phyloP scores from a whole-genome alignment of 768 basidiomycete species.

The Collybiopsis confluens region DNA sequence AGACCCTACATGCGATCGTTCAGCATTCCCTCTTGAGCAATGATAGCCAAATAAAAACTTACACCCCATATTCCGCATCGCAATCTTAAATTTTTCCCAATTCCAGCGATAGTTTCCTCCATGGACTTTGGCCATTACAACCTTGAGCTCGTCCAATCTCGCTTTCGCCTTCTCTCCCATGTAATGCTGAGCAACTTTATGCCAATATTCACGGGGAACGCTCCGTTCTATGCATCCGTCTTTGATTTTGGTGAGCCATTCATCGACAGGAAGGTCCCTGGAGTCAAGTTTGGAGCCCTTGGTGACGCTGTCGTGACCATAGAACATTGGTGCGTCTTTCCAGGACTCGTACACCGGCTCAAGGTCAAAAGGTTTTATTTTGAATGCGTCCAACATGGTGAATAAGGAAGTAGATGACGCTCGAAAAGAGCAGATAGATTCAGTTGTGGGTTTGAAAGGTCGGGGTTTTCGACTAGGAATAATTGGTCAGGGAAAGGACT shows the following conservation, averaged over 20 bases:
- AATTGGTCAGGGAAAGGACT: no score
- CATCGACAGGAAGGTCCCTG: slow-evolving; percentile 59
- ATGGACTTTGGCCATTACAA: slow-evolving; percentile 68
- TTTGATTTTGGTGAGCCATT: slow-evolving; percentile 71
- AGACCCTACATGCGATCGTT: slow-evolving; percentile 44
- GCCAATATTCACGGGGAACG: slow-evolving; percentile 78
- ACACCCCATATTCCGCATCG: slow-evolving; percentile 82
- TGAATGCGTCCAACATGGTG: slow-evolving; percentile 69
- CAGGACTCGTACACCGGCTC: slow-evolving; percentile 63
- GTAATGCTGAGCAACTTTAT: slow-evolving; percentile 75
- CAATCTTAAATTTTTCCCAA: slow-evolving; percentile 79
- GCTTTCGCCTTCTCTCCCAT: slow-evolving; percentile 67
- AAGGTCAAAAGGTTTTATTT: slow-evolving; percentile 73
- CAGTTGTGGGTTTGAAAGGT: no score
- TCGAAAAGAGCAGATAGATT: no score
- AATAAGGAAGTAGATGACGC: background rate
- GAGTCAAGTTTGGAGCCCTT: slow-evolving; percentile 44
- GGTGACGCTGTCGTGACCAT: slow-evolving; percentile 43
- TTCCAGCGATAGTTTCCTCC: slow-evolving; percentile 78
- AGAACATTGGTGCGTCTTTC: slow-evolving; percentile 62
- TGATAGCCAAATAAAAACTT: slow-evolving; percentile 27
- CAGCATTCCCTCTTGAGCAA: background rate
- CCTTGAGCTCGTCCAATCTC: slow-evolving; percentile 65
- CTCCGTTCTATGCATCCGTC: slow-evolving; percentile 66
- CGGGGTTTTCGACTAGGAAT: no score